These are phyloP conservation scores for Dothideomycetes sp. DNA, from an alignment of 2,329 filamentous ascomycete genomes.

Conservation along the genomic window DNA sequence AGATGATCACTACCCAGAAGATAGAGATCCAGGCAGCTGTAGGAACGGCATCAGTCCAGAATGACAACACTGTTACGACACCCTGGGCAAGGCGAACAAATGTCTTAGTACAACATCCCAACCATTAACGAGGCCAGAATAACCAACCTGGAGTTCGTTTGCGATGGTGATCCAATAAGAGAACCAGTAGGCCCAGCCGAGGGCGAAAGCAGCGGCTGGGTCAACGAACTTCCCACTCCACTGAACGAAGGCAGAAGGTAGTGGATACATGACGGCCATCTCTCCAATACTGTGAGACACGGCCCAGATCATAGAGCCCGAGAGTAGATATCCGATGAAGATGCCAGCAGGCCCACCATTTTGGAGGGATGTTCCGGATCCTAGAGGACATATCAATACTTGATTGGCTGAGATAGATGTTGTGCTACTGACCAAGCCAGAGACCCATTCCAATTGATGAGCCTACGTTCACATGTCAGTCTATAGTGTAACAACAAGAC, in stretches of 20 bases:
- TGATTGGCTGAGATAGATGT: no score
- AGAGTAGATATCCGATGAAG: slow-evolving; percentile 34
- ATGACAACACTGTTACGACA: not conserved
- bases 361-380: slow-evolving; percentile 29
- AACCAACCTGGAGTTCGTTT: slow-evolving; percentile 12
- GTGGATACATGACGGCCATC: slow-evolving; percentile 36
- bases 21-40: slow-evolving; percentile 33
- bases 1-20: slow-evolving; percentile 23
- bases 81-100: not conserved
- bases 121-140: not conserved
- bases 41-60: not conserved
- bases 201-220: slow-evolving; percentile 31
- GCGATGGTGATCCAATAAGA: slow-evolving; percentile 34
- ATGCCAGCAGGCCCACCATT: slow-evolving; percentile 33
- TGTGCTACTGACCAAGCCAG: no score
- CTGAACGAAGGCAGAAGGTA: slow-evolving; percentile 36
- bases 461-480: no score
- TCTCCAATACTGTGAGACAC: slow-evolving; percentile 37
- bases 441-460: slow-evolving; percentile 37
- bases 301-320: slow-evolving; percentile 29
- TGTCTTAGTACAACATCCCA: not conserved
- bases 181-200: slow-evolving; percentile 40
- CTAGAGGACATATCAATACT: no score
- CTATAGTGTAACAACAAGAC: no score
- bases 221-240: slow-evolving; percentile 37